Percentiles rank a stretch among this genome's conserved stretches.
These are phyloP conservation scores for Cercospora brassicicola DNA, from an alignment of 2,329 filamentous ascomycete species.

Conservation along the genomic window DNA sequence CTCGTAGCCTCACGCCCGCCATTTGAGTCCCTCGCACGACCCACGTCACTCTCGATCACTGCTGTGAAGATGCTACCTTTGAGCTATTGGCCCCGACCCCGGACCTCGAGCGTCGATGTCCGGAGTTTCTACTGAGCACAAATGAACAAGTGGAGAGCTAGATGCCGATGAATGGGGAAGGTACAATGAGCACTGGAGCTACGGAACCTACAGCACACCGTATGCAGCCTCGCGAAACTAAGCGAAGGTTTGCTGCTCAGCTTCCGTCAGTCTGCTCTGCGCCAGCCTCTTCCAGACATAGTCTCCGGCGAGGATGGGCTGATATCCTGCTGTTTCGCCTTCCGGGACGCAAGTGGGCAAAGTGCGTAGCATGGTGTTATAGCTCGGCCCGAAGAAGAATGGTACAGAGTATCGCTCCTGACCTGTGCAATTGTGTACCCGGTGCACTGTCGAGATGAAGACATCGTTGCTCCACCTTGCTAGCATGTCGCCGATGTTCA, in stretches of 20 bases:
- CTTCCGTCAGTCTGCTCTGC: constrained; percentile 24
- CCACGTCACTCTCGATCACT: not conserved
- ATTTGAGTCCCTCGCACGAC: not conserved
- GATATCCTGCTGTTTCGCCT: constrained; percentile 21
- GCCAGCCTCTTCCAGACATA: constrained; percentile 29
- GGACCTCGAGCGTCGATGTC: not conserved
- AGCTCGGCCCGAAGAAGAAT: constrained; percentile 50
- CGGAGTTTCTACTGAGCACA: not conserved
- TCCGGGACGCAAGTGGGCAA: constrained; percentile 25
- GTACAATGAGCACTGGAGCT: not conserved
- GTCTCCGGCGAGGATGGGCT: constrained; percentile 30
- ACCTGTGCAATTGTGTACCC: constrained; percentile 48
- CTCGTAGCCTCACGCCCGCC: not conserved
- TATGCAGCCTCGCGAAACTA: not conserved
- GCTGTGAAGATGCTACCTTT: not conserved
- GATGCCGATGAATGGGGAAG: not conserved
- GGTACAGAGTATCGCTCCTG: constrained; percentile 48
- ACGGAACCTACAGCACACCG: not conserved
- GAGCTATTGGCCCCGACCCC: not conserved
- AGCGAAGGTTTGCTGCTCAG: constrained; percentile 20
- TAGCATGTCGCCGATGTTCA: constrained; percentile 56
- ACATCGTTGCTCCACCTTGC: constrained; percentile 49
- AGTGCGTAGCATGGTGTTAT: constrained; percentile 35
- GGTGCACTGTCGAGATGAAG: constrained; percentile 49
- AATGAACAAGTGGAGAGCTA: not conserved